Percentiles rank a stretch among this genome's conserved stretches.
Conservation (phyloP, 257 asterid species). For the Ocimum tenuiflorum region DNA sequence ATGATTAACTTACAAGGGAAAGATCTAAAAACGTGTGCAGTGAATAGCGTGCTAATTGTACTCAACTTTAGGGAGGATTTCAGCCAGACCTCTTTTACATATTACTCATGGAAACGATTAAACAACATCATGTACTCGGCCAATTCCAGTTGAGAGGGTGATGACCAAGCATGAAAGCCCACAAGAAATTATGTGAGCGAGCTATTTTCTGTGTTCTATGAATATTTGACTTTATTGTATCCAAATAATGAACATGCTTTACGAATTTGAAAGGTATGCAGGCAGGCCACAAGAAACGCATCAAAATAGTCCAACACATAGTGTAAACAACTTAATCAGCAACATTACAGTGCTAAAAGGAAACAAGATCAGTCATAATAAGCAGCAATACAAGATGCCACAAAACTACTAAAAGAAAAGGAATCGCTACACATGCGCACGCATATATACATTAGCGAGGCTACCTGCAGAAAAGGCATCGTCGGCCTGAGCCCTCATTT, state of each 20-base stretch:
- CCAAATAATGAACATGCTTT: too few species aligned
- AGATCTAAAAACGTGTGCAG: background rate
- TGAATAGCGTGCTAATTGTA: background rate
- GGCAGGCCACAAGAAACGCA: conserved; percentile 2
- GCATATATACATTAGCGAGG: background rate
- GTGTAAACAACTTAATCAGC: too few species aligned
- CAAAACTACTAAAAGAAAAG: too few species aligned
- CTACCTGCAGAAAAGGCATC: conserved; percentile 39
- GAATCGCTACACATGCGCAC: conserved; percentile 4
- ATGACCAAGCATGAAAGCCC: background rate
- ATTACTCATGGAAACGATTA: background rate
- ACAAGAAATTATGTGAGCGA: background rate
- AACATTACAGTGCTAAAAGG: background rate
- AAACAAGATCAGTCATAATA: background rate
- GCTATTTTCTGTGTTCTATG: background rate
- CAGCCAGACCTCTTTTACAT: background rate
- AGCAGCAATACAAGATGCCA: too few species aligned
- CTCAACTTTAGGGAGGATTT: background rate
- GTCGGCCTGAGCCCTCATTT: conserved; percentile 32
- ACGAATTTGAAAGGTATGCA: background rate
- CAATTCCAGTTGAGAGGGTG: background rate
- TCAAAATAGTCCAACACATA: background rate
- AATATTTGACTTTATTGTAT: background rate
- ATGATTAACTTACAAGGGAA: background rate
- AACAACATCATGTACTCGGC: background rate